Conservation (phyloP, 1,284 basidiomycete species). For the Agaricales sp. region DNA sequence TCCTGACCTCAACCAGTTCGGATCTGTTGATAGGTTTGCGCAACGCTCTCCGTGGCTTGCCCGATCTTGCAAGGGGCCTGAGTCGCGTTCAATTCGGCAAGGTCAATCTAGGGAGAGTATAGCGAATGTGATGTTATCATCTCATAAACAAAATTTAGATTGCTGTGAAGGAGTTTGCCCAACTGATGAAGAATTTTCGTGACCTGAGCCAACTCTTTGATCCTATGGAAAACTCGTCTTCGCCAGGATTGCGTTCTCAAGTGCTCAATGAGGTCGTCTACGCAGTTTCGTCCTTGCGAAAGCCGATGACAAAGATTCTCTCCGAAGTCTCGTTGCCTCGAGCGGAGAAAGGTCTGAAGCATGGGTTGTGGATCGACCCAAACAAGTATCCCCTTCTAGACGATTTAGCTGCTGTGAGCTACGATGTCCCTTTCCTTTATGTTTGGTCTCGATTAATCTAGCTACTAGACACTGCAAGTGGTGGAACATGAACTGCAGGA, state of each 20-base stretch:
- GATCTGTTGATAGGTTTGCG: conserved; percentile 57
- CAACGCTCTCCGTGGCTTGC: conserved; percentile 62
- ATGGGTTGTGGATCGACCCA: conserved; percentile 64
- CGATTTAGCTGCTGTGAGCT: conserved; percentile 31
- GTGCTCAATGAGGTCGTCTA: conserved; percentile 68
- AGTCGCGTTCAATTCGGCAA: conserved; percentile 72
- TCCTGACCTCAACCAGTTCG: conserved; percentile 42
- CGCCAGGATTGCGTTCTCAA: conserved; percentile 49
- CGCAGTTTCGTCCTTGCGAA: conserved; percentile 56
- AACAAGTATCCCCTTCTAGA: conserved; percentile 63
- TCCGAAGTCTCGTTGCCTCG: conserved; percentile 49
- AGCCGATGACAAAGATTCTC: conserved; percentile 48
- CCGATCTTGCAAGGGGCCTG: conserved; percentile 85
- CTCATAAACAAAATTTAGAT: conserved; percentile 35
- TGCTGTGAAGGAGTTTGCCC: conserved; percentile 75
- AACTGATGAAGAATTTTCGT: conserved; percentile 69
- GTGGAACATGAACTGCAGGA: conserved; percentile 67
- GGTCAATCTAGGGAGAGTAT: conserved; percentile 46
- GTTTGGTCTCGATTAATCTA: conserved; percentile 6
- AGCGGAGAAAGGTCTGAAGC: conserved; percentile 64
- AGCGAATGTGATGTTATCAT: conserved; percentile 2
- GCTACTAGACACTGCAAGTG: conserved; percentile 39
- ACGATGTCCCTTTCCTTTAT: conserved; percentile 21
- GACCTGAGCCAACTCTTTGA: conserved; percentile 66
- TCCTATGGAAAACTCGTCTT: conserved; percentile 28